Base-by-base conservation (phyloP, 257 asterid species). In the Nicotiana obtusifolia region DNA sequence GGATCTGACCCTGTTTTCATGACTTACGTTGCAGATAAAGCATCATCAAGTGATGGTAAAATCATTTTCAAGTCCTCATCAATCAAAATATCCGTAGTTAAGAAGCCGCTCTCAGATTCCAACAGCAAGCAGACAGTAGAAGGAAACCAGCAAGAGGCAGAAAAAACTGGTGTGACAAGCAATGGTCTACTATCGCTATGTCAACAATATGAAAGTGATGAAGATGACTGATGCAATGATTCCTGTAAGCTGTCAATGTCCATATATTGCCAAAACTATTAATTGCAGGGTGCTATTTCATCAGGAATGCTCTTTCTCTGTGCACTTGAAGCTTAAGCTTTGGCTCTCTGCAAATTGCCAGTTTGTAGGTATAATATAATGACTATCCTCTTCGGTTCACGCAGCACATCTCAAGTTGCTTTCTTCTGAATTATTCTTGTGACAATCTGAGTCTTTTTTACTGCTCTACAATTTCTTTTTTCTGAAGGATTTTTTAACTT, bases 181-280 rank as follows among this genome's bases (percentile, higher is more conserved):
- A 35, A 28, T 57, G 90, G 88, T 44, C 83, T 92, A 80, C 92
- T 61, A 28, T 91, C 93, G 10, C 67, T 92, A 20, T 85, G 88
- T 84, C 91, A 90, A 80, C 87, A 80, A 64, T 94, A 91, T 82
- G 95, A 87, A 17, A 90, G 91, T 28, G 90, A 89, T 4, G 94
- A 90, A 26, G 90, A 92, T 11, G 88, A 88, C 20, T 57, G 64
- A 57, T 19, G 19, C 11, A 57, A 0, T 57, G 9, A 57, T 17
- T 57, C 4, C 8, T 77, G 1, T 41, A 28, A 19, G n/a, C 19
- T 54, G 20, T 54, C 44, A 19, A 11, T 56, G 69, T n/a, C 71
- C 8, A 59, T 10, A 19, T 57, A 15, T 73, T 0, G 22, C 61
- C 49, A 47, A 69, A 69, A 11, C 31, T 11, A 41, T 41, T 6